Evolutionary conservation across 495 filamentous ascomycete genomes (phyloP), one percentile per base, ranked within the genome.

Genomic region (Aspergillus steynii): DNA sequence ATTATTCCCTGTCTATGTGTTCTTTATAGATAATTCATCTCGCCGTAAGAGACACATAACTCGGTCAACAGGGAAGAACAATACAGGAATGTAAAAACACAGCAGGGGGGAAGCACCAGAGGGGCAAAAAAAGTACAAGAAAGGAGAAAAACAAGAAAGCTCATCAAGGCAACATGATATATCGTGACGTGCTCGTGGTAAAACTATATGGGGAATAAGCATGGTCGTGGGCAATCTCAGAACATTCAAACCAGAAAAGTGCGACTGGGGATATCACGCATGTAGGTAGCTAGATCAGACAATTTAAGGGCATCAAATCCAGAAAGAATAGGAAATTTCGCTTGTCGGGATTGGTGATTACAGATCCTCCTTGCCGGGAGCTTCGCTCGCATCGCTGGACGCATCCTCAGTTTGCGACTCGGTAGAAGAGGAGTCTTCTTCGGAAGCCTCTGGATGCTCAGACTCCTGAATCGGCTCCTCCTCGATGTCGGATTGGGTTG

Each of bases 191-290:
- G 65, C 59, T 75, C 68, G 64, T 73, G 66, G 68, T 56, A 45
- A 68, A 74, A 77, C 72, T 76, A 70, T 74, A 67, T 74, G 74
- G 74, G 72, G 74, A 76, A 76, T 75, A 75, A 72, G 68, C 65
- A 64, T 53, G 59, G 53, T 58, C 61, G 60, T 59, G 57, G 53
- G 55, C 56, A 49, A 47, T 55, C 51, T 53, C 8, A 28, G 26
- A 53, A 50, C 29, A 53, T n/a, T 47, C 9, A 45, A 54, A 32
- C 50, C 26, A 63, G 31, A 32, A 49, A 55, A 49, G 47, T 57
- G 34, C 62, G 31, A 25, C 55, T 50, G 60, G 29, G 53, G 29
- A 67, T 50, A 65, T 61, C 55, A 66, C 55, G 53, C 49, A 46
- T 51, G 42, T 45, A 59, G 31, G 34, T 25, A 52, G 28, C 10